These are phyloP conservation scores for Penstemon eatonii DNA, from an alignment of 257 asterid genomes.

Conservation along the genomic window DNA sequence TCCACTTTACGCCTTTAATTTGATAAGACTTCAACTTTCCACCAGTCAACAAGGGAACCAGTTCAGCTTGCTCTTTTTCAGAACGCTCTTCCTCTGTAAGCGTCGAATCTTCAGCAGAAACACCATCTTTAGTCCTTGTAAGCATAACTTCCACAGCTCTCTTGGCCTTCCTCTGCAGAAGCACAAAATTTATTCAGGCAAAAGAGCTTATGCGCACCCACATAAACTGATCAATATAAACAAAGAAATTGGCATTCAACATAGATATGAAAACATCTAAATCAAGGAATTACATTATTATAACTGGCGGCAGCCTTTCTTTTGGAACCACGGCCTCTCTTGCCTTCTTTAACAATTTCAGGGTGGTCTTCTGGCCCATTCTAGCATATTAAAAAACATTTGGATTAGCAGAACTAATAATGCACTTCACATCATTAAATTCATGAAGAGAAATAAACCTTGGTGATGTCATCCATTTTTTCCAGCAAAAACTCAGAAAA, in stretches of 20 bases:
- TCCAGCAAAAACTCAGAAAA: slow-evolving; percentile 90
- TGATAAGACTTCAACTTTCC: slow-evolving; percentile 92
- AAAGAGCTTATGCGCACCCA: slow-evolving; percentile 1
- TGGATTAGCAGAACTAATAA: slow-evolving; percentile 21
- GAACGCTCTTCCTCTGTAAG: slow-evolving; percentile 72
- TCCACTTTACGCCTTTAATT: slow-evolving; percentile 95
- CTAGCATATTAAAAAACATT: slow-evolving; percentile 41
- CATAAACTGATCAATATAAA: slow-evolving; percentile 7
- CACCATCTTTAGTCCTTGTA: slow-evolving; percentile 71
- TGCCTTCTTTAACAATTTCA: slow-evolving; percentile 37
- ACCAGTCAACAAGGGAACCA: slow-evolving; percentile 90
- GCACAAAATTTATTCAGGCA: slow-evolving; percentile 11
- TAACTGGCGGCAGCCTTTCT: slow-evolving; percentile 60
- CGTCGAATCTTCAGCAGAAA: slow-evolving; percentile 51
- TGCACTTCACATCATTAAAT: neutral
- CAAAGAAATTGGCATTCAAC: slow-evolving; percentile 6
- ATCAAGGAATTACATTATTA: slow-evolving; percentile 49
- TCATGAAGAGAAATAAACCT: slow-evolving; percentile 41
- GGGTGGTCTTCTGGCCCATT: slow-evolving; percentile 54
- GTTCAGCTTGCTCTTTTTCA: slow-evolving; percentile 83
- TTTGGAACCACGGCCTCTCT: slow-evolving; percentile 74
- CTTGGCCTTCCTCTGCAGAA: slow-evolving; percentile 72
- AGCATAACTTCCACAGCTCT: slow-evolving; percentile 98
- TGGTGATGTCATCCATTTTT: slow-evolving; percentile 88
- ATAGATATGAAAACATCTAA: neutral